Conservation (phyloP, 805 yeast species). For the Ogataea zsoltii region DNA sequence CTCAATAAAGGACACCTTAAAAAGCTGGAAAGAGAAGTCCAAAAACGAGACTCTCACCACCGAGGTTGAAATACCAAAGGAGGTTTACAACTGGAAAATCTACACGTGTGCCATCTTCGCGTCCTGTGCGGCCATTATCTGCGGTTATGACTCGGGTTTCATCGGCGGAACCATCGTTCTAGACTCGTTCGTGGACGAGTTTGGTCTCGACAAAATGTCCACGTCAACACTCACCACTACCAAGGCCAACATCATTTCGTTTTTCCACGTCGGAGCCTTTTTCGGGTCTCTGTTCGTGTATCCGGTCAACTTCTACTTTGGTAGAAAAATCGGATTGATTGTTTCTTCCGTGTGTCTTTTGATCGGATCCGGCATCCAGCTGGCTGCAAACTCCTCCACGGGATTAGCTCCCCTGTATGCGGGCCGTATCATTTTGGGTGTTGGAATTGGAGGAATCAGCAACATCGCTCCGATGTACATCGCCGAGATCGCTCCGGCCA, state of each 20-base stretch:
- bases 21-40: background rate
- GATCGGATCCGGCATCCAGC: slow-evolving; percentile 12
- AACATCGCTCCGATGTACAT: slow-evolving; percentile 73
- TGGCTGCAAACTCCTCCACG: slow-evolving; percentile 6
- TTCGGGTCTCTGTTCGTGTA: slow-evolving; percentile 11
- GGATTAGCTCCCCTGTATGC: slow-evolving; percentile 31
- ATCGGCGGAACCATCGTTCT: slow-evolving; percentile 14
- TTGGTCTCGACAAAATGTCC: slow-evolving; percentile 4
- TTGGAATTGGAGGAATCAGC: slow-evolving; percentile 68
- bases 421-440: slow-evolving; percentile 64
- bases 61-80: slow-evolving; percentile 2
- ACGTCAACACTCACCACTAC: slow-evolving; percentile 4
- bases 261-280: slow-evolving; percentile 14
- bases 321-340: slow-evolving; percentile 7
- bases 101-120: slow-evolving; percentile 13
- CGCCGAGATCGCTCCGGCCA: slow-evolving; percentile 65
- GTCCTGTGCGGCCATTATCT: slow-evolving; percentile 12
- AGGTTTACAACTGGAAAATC: slow-evolving; percentile 8
- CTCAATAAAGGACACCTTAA: background rate
- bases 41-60: background rate
- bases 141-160: slow-evolving; percentile 15
- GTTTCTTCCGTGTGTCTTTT: slow-evolving; percentile 6
- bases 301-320: slow-evolving; percentile 9
- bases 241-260: slow-evolving; percentile 13
- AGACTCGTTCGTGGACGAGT: slow-evolving; percentile 10